Base-by-base conservation (phyloP, 768 basidiomycete genomes). In the Mycena floridula region DNA sequence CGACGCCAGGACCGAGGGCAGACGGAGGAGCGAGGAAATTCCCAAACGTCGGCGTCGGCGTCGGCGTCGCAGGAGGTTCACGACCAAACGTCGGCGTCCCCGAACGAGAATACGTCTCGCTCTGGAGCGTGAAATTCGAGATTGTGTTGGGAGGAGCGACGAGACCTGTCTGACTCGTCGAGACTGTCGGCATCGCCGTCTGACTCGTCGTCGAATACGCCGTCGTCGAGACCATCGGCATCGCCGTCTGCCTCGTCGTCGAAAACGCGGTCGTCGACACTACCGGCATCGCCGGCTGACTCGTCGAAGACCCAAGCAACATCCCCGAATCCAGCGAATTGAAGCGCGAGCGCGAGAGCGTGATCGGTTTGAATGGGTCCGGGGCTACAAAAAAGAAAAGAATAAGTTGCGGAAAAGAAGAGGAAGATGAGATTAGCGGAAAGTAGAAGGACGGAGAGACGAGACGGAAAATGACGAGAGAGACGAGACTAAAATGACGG, bases 291-390 rank as follows among this genome's bases (percentile, higher is more conserved):
- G 26, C 25, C 37, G 18, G 37, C 15, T 25, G 16, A 30, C 11
- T 42, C 25, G 46, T 15, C 12, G 23, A 27, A 7, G 46, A 23
- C 5, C 39, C 23, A 4, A 49, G 43, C 2, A 49, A 7, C 22
- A 40, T 41, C 21, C 43, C 39, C 0, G 71, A 70, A 43, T 69
- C 72, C 27, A 89, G 73, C 2, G 85, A 87, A 59, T 83, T 82
- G 61, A 79, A 83, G 5, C 84, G 74, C 1, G 69, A 59, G 9
- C 78, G 73, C 1, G 59, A 49, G 9, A 66, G 32, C 21, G 38
- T 40, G 18, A 28, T 40, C 40, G 58, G n/a, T n/a, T n/a, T 61
- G 46, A 68, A 55, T 2, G 73, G 74, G 41, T 74, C 73, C 15
- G 78, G 75, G 18, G 74, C 77, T 80, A 45, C 1, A 41, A 25